Conservation (phyloP, 305 asterid genomes). For the Striga hermonthica region DNA sequence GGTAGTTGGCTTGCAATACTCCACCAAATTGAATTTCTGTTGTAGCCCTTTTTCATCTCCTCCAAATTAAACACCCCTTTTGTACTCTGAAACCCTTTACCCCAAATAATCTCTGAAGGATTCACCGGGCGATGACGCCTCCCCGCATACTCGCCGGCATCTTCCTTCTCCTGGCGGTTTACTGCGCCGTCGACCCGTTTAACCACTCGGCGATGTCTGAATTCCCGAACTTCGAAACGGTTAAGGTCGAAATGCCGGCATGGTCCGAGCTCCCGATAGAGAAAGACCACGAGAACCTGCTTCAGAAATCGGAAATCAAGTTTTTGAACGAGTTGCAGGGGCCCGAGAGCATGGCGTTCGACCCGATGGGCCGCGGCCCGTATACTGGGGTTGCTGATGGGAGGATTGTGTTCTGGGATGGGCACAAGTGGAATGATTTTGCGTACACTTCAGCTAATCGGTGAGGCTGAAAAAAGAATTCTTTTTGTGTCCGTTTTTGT, state of each 20-base stretch:
- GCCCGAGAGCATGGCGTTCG: slow-evolving; percentile 85
- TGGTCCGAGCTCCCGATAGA: slow-evolving; percentile 64
- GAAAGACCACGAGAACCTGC: slow-evolving; percentile 55
- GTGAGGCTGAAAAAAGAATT: slow-evolving; percentile 35
- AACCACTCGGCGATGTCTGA: slow-evolving; percentile 58
- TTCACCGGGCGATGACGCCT: slow-evolving; percentile 40
- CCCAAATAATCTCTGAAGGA: background rate
- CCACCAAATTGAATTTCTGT: too few species aligned
- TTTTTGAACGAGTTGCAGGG: slow-evolving; percentile 74
- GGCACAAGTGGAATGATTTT: slow-evolving; percentile 69
- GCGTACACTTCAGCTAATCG: slow-evolving; percentile 87
- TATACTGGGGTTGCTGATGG: slow-evolving; percentile 93
- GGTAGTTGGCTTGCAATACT: slow-evolving; percentile 31
- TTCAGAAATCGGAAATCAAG: slow-evolving; percentile 79
- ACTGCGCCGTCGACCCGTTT: slow-evolving; percentile 89
- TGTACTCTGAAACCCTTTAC: background rate
- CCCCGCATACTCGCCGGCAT: slow-evolving; percentile 45
- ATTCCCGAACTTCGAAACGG: slow-evolving; percentile 65
- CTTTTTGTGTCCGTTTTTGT: background rate
- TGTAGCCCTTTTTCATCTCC: background rate
- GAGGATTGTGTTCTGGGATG: slow-evolving; percentile 82
- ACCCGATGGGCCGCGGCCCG: slow-evolving; percentile 86
- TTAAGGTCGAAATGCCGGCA: slow-evolving; percentile 60
- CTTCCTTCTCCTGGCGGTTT: slow-evolving; percentile 56
- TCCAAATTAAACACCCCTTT: background rate